Conservation (phyloP, 2,329 filamentous ascomycete genomes). For the Arthroderma sp. region DNA sequence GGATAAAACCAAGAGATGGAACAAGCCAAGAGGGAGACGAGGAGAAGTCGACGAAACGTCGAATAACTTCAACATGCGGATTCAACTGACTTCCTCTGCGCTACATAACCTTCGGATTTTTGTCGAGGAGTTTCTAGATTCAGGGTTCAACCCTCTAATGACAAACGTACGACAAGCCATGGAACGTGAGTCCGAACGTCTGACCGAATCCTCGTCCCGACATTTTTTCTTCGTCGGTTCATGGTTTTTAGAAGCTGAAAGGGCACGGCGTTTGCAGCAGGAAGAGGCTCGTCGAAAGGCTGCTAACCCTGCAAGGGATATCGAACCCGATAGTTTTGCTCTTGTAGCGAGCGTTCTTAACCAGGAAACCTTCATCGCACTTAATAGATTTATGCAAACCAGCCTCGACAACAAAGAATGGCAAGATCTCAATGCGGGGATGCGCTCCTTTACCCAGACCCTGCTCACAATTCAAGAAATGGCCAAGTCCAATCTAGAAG, state of each 20-base stretch:
- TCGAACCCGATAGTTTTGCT: constrained; percentile 64
- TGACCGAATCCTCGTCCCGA: constrained; percentile 61
- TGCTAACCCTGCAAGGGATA: constrained; percentile 39
- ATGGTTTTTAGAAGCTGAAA: constrained; percentile 86
- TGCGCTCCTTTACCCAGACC: constrained; percentile 93
- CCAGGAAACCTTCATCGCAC: constrained; percentile 83
- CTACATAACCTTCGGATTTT: constrained; percentile 67
- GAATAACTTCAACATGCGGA: constrained; percentile 64
- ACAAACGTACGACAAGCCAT: constrained; percentile 75
- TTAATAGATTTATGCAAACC: constrained; percentile 71
- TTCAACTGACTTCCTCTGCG: constrained; percentile 59
- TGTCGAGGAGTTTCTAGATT: constrained; percentile 86
- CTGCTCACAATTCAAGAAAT: constrained; percentile 87
- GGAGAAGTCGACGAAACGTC: constrained; percentile 47
- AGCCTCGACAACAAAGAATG: constrained; percentile 73
- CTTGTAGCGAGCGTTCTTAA: constrained; percentile 81
- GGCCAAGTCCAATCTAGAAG: constrained; percentile 68
- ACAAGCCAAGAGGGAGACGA: constrained; percentile 57
- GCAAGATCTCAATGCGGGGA: constrained; percentile 73
- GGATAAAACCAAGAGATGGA: constrained; percentile 82
- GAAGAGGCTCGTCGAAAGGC: constrained; percentile 41
- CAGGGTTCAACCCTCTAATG: constrained; percentile 87
- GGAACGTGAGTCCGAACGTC: constrained; percentile 73
- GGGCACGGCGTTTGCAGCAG: constrained; percentile 53
- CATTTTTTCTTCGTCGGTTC: constrained; percentile 88